Evolutionary conservation across 2,329 filamentous ascomycete species (phyloP), one percentile per base, ranked within the genome.

Genomic region (Apiospora rasikravindrae): DNA sequence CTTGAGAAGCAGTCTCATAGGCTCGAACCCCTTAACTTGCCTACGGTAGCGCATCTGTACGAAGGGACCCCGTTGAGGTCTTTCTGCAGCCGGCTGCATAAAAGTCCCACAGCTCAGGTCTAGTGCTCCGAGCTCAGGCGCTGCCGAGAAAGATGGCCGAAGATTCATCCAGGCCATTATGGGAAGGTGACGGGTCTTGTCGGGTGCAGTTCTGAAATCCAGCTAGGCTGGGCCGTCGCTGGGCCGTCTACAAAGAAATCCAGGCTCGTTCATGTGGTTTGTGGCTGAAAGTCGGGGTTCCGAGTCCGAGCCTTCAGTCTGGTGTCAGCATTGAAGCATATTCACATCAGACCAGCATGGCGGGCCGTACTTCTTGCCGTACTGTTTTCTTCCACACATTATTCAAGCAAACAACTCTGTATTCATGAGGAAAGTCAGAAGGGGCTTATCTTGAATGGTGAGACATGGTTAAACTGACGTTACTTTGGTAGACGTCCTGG

Each of bases 11-110:
- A 37, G 53, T 37, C 53, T 61, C 53, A 61, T 61, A 61, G 53
- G 53, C 53, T 61, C 29, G 53, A 37, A 61, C 53, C 53, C 53
- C 53, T 61, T 61, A 26, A 13, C 33, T 37, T 37, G 8, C 53
- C 29, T 61, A 61, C 53, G 29, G 29, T 61, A 61, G 53, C 53
- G 53, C 19, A 37, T 61, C 53, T 61, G 53, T 61, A 61, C 53
- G 53, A 61, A 61, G 53, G 53, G 53, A 37, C 53, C 53, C 53
- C 53, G 29, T 61, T 61, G 53, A 37, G 29, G 29, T 19, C 53
- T 61, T 61, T 61, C 53, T 61, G 53, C 53, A 61, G 53, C 29
- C 53, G 11, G 19, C 53, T 61, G 53, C 53, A 61, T n/a, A 37
- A 29, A 37, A 37, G 29, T 37, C 53, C 53, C 53, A 37, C 53